Evolutionary conservation across 306 rosid genomes (phyloP), one percentile per base, ranked within the genome.

Genomic region (Dryas alaskensis): DNA sequence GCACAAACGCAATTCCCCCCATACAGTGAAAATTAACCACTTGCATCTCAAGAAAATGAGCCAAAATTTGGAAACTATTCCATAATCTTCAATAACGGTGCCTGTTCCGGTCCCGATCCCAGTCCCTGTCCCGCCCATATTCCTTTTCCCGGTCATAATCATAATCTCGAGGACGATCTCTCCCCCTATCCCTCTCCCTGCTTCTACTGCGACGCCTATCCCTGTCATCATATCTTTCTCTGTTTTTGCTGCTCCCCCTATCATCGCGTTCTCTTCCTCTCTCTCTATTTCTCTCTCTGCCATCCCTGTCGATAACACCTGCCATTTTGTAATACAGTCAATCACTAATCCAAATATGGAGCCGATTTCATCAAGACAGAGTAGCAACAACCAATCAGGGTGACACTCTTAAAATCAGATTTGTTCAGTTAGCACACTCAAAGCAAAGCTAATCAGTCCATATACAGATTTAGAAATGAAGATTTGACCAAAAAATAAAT

Each of bases 241-340:
- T 89, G 81, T 40, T 82, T 85, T 80, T 76, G 80, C 90, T 82
- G 75, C 84, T 78, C 22, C 78, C 90, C 48, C 92, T 84, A 66
- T 88, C 91, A 51, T 80, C 83, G 8, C 83, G 84, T 7, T 89
- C 96, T 80, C 96, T 88, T 76, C 86, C 96, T 72, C 94, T 85
- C 77, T 85, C 98, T 80, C 92, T 84, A 72, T 93, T 80, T 82
- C 89, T 92, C 80, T 91, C 97, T 83, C 90, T 81, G 59, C 87
- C 81, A 81, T 91, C 98, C 79, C 78, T 85, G 53, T 89, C 96
- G 57, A 75, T 17, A 40, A 86, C 89, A 76, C 95, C 99, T 94
- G 96, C 11, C 69, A 70, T 11, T 69, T 48, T 55, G 27, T 16
- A 79, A 59, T 17, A 2, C 45, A 74, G 48, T 68, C 43, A 73